Base-by-base conservation (phyloP, 2,329 filamentous ascomycete genomes). In the Leptoxyphium fumago region DNA sequence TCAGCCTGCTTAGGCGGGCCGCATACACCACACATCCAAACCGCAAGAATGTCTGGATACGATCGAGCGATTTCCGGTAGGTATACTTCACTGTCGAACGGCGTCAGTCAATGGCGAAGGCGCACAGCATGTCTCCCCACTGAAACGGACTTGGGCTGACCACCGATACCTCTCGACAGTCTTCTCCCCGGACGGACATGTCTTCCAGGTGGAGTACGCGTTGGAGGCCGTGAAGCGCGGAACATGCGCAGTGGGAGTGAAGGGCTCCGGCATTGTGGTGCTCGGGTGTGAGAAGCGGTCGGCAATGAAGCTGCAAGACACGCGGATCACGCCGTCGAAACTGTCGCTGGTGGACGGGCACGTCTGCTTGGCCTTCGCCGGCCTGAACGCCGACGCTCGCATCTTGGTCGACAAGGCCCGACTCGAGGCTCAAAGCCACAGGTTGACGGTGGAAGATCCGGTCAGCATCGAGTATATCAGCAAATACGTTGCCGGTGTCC, bases 141-240 rank as follows among this genome's bases (percentile, higher is more conserved):
- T 52, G 48, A 58, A 7, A 26, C 21, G 21, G 21, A 26, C 21
- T 26, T 26, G 21, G 21, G 21, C 52, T 49, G 41, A 46, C 48
- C 45, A 29, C 45, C 15, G 10, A 11, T 15, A 43, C 18, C 14
- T 18, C 13, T 13, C 10, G 15, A 10, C 57, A 94, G 88, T 94
- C 64, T 95, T 95, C 61, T 96, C 89, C 77, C 91, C 91, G 61
- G 91, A 98, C 70, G 91, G 91, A 68, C 91, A 98, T 73, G 91
- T 98, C 60, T 98, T 98, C 72, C 91, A 98, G 70, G 91, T 98
- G 61, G 91, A 98, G 75, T 98, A 98, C 77, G 91, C 91, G 45
- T 83, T 94, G 55, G 91, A 98, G 71, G 91, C 91, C 55, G 91
- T 98, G 55, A 98, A 98, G 75, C 73, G 91, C 86, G 91, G 89